A percentile compares a stretch with the other conserved stretches of the same genome.
Evolutionary conservation across 2,329 filamentous ascomycete genomes (phyloP).

Genomic region (Clarireedia sp.): DNA sequence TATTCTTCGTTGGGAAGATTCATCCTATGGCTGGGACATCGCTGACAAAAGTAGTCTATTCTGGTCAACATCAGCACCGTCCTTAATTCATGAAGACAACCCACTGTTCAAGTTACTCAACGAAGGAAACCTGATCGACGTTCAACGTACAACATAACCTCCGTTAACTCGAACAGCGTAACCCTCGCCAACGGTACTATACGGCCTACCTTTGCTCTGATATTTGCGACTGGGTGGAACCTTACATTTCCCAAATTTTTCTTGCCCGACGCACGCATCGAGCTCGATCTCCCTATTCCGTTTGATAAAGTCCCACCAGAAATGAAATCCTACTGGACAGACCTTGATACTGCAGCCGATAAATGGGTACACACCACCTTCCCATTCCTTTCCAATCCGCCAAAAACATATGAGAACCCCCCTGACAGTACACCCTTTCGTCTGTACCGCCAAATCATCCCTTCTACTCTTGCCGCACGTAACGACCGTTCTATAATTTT

Average conservation of each 20-base stretch:
- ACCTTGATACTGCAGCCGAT: not conserved
- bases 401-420: not conserved
- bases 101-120: slow-evolving; percentile 2
- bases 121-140: not conserved
- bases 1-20: not conserved
- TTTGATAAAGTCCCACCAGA: not conserved
- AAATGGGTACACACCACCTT: slow-evolving; percentile 6
- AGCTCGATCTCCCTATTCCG: slow-evolving; percentile 4
- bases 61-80: slow-evolving; percentile 6
- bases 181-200: not conserved
- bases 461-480: slow-evolving; percentile 20
- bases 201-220: not conserved
- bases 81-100: slow-evolving; percentile 2
- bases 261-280: not conserved
- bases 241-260: slow-evolving; percentile 6
- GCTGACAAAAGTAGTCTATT: slow-evolving; percentile 3
- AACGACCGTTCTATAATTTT: slow-evolving; percentile 30
- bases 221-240: slow-evolving; percentile 10
- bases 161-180: not conserved
- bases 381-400: slow-evolving; percentile 9
- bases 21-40: not conserved
- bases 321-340: not conserved
- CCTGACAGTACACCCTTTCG: slow-evolving; percentile 3
- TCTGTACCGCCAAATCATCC: slow-evolving; percentile 37
- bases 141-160: slow-evolving; percentile 3